phyloP scores from a whole-genome alignment of 2,329 filamentous ascomycete species.

The Claviceps paspali region DNA sequence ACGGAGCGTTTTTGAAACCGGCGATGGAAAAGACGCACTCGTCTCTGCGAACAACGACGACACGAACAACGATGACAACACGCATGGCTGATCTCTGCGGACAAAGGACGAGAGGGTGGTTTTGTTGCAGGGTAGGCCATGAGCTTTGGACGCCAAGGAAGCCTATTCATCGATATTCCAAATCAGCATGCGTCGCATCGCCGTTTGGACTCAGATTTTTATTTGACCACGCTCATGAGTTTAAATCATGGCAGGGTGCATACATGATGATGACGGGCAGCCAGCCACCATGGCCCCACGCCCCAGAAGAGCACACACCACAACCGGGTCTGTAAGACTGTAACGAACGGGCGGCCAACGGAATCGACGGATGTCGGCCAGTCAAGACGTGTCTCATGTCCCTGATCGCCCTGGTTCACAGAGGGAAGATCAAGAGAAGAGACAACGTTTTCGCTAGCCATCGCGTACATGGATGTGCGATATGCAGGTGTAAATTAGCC shows the following conservation, averaged over 20 bases:
- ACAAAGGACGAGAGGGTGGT: no score
- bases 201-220: not conserved
- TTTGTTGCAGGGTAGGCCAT: not conserved
- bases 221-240: no score
- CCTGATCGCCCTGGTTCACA: no score
- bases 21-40: not conserved
- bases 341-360: no score
- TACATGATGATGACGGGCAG: not conserved
- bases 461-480: not conserved
- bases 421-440: not conserved
- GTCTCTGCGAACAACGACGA: not conserved
- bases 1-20: no score
- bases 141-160: not conserved
- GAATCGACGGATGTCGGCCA: not conserved
- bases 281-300: not conserved
- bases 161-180: no score
- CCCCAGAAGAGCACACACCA: not conserved
- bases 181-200: not conserved
- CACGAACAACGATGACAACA: no score
- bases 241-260: not conserved
- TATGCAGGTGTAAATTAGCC: not conserved
- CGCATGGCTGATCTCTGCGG: no score
- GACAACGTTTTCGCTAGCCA: no score
- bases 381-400: not conserved
- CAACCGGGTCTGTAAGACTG: no score